A percentile compares a stretch with the other conserved stretches of the same genome.
Conservation (phyloP, 805 yeast species). For the Suhomyces prunicola region DNA sequence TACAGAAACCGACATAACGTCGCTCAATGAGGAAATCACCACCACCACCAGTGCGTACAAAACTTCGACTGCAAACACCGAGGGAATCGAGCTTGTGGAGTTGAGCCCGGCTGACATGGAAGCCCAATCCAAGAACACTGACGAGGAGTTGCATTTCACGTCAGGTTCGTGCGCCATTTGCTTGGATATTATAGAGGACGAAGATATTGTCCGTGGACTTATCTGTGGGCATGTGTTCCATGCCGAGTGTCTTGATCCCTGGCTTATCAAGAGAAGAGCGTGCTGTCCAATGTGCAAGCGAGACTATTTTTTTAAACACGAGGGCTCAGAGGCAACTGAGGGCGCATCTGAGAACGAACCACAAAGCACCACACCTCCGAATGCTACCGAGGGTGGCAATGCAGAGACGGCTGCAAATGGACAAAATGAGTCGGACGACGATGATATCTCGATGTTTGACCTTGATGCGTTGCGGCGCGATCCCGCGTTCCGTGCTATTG, state of each 20-base stretch:
- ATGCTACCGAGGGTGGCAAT: not conserved
- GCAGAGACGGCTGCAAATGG: not conserved
- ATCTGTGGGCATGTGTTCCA: slow-evolving; percentile 85
- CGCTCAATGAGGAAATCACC: not conserved
- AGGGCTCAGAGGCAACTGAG: slow-evolving; percentile 2
- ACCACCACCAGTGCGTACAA: not conserved
- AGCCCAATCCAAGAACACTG: slow-evolving; percentile 5
- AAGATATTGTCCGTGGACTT: slow-evolving; percentile 66
- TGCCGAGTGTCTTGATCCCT: slow-evolving; percentile 73
- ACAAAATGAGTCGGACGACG: slow-evolving; percentile 2
- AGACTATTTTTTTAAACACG: slow-evolving; percentile 48
- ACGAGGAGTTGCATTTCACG: slow-evolving; percentile 41
- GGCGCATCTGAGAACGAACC: not conserved
- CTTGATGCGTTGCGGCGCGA: slow-evolving; percentile 35
- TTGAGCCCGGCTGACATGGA: not conserved
- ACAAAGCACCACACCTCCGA: not conserved
- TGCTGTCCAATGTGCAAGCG: slow-evolving; percentile 83
- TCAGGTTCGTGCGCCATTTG: slow-evolving; percentile 80
- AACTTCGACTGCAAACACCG: slow-evolving; percentile 13
- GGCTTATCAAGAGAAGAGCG: slow-evolving; percentile 72
- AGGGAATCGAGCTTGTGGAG: not conserved
- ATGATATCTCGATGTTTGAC: slow-evolving; percentile 17
- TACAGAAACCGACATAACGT: not conserved
- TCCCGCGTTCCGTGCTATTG: slow-evolving; percentile 34
- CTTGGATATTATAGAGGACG: slow-evolving; percentile 60